Conservation (phyloP, 31 red algal species). For the Bonnemaisonia californica region DNA sequence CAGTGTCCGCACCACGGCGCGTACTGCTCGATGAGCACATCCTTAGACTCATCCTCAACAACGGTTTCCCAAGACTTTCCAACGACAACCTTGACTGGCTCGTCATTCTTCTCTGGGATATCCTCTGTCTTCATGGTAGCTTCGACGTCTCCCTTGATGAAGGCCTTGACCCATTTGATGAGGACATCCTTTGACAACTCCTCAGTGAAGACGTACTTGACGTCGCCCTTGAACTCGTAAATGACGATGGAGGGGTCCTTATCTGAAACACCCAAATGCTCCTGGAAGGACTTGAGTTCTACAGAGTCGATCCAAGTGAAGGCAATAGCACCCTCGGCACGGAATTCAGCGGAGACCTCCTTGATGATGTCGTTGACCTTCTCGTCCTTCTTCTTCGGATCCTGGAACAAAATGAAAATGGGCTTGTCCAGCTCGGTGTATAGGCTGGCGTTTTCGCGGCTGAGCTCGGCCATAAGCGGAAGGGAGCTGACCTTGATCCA, state of each 20-base stretch:
- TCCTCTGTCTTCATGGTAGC: constrained; percentile 75
- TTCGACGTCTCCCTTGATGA: constrained; percentile 67
- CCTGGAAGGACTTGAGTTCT: constrained; percentile 75
- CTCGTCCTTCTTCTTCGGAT: constrained; percentile 71
- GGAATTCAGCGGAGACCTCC: constrained; percentile 56
- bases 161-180: constrained; percentile 53
- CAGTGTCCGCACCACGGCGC: constrained; percentile 99
- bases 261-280: constrained; percentile 75
- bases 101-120: constrained; percentile 80
- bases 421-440: constrained; percentile 84
- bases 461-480: constrained; percentile 79
- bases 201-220: constrained; percentile 79
- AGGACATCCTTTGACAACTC: constrained; percentile 66
- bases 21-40: constrained; percentile 97
- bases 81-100: constrained; percentile 85
- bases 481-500: constrained; percentile 47
- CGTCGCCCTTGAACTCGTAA: constrained; percentile 79
- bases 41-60: constrained; percentile 82
- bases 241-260: constrained; percentile 73
- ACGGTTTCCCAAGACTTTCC: constrained; percentile 88
- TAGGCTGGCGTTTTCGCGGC: constrained; percentile 65
- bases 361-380: constrained; percentile 51
- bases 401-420: constrained; percentile 79
- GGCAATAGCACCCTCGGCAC: constrained; percentile 31
- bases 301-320: constrained; percentile 79